phyloP scores from a whole-genome alignment of 78 protist genomes.

The slime mould (Dictyostelium discoideum) region DNA sequence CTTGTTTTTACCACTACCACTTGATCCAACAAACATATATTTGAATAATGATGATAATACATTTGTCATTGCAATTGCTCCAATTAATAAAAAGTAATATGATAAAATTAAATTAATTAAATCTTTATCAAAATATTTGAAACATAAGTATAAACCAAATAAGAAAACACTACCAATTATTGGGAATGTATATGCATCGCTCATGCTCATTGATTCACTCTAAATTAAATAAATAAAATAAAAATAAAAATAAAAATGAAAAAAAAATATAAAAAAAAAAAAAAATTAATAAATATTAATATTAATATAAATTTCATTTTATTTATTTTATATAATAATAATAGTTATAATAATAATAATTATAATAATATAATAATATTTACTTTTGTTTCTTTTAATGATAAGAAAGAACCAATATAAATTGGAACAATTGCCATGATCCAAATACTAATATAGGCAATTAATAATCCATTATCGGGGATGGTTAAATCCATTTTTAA shows the following conservation, averaged over 20 bases:
- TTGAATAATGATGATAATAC: not conserved
- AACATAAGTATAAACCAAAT: slow-evolving; percentile 77
- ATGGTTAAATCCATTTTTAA: not conserved
- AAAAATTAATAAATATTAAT: not conserved
- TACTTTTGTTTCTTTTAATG: slow-evolving; percentile 75
- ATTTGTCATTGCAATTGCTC: slow-evolving; percentile 60
- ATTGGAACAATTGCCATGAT: slow-evolving; percentile 85
- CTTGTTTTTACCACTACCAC: not conserved
- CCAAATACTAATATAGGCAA: slow-evolving; percentile 75
- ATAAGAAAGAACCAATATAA: slow-evolving; percentile 79
- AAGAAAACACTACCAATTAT: slow-evolving; percentile 82
- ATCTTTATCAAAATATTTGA: slow-evolving; percentile 85
- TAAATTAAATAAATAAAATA: not conserved
- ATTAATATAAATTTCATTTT: not conserved
- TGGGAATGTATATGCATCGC: slow-evolving; percentile 92
- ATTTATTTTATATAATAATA: not conserved
- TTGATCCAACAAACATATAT: not conserved
- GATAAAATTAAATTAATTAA: slow-evolving; percentile 68
- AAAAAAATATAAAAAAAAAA: not conserved
- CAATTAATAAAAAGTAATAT: slow-evolving; percentile 78
- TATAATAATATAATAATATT: not conserved
- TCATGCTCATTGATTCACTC: slow-evolving; percentile 72
- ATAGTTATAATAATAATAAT: not conserved
- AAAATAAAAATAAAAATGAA: not conserved
- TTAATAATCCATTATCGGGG: slow-evolving; percentile 53